Base-by-base conservation (phyloP, 768 basidiomycete genomes). In the Lepiota venenata region DNA sequence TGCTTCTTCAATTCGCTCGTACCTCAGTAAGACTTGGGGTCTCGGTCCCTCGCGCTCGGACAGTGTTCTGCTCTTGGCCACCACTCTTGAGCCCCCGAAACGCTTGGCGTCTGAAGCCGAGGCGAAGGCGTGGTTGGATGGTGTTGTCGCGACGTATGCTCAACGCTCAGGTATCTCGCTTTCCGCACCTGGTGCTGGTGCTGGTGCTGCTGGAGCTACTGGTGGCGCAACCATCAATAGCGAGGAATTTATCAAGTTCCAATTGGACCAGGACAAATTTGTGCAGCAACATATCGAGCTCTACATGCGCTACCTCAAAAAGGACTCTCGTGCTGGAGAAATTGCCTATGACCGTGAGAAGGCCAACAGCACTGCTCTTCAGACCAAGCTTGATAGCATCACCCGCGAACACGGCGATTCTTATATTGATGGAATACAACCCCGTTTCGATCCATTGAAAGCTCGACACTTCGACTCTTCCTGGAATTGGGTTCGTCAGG, bases 401-500 rank as follows among this genome's bases (percentile, higher is more conserved):
- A 75, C 83, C 42, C 80, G 83, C 58, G 97, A 99, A 66, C 97
- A 99, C 60, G 97, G 97, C 25, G 95, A 98, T 53, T 69, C 78
- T 0, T 99, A 99, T 71, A 76, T 98, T 56, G 88, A 95, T 29
- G 97, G 97, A 41, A 95, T 98, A 57, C 90, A 95, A 64, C 97
- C 97, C 9, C 79, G 83, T 55, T 99, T 99, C 71, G 92, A 96
- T 64, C 87, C 91, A 2, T 78, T 98, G 63, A 98, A 99, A 72
- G 97, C 95, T 11, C 91, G 97, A 43, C 94, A 88, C 66, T 98
- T 99, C 77, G 95, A 98, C 67, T 98, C 96, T 2, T 93, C 90
- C 5, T 99, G 96, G 97, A 99, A 99, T 67, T 99, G 97, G 97
- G 96, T 89, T 42, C 87, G 96, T 56, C 97, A 99, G 73, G 95